phyloP scores from a whole-genome alignment of 164 flowering plant genomes.

The Liquidambar formosana region DNA sequence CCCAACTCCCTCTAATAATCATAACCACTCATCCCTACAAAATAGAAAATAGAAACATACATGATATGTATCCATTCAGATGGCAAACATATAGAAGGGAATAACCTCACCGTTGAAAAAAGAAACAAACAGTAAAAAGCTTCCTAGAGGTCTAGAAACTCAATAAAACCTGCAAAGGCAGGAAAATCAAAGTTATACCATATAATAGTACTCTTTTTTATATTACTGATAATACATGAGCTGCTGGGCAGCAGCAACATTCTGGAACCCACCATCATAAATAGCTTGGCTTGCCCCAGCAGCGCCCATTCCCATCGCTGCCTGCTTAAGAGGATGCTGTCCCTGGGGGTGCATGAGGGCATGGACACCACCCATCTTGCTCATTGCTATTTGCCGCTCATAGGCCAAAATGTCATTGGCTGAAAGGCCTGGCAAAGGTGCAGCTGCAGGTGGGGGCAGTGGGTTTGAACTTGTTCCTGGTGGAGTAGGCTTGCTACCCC shows the following conservation, averaged over 20 bases:
- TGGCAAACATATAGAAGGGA: slow-evolving; percentile 18
- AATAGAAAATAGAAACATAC: slow-evolving; percentile 7
- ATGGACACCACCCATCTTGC: slow-evolving; percentile 82
- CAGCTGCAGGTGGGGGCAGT: slow-evolving; percentile 88
- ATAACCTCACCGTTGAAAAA: slow-evolving; percentile 16
- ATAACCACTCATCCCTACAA: slow-evolving; percentile 17
- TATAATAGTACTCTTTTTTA: neutral
- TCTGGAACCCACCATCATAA: slow-evolving; percentile 74
- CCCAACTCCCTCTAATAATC: slow-evolving; percentile 8
- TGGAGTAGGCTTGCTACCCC: slow-evolving; percentile 99
- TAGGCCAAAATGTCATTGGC: slow-evolving; percentile 76
- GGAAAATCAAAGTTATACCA: slow-evolving; percentile 1
- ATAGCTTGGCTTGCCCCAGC: slow-evolving; percentile 81
- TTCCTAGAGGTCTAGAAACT: slow-evolving; percentile 16
- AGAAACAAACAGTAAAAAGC: slow-evolving; percentile 11
- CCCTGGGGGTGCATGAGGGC: slow-evolving; percentile 72
- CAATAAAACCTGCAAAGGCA: slow-evolving; percentile 7
- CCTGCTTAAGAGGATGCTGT: slow-evolving; percentile 67
- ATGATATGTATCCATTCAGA: slow-evolving; percentile 22
- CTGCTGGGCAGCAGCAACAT: slow-evolving; percentile 78
- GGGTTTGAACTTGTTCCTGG: slow-evolving; percentile 92
- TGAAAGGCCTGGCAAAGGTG: slow-evolving; percentile 62
- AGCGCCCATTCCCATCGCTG: slow-evolving; percentile 62
- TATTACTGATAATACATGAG: slow-evolving; percentile 81
- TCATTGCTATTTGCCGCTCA: slow-evolving; percentile 84